Base-by-base conservation (phyloP, 1,284 basidiomycete species). In the Cutaneotrichosporon dermatis region DNA sequence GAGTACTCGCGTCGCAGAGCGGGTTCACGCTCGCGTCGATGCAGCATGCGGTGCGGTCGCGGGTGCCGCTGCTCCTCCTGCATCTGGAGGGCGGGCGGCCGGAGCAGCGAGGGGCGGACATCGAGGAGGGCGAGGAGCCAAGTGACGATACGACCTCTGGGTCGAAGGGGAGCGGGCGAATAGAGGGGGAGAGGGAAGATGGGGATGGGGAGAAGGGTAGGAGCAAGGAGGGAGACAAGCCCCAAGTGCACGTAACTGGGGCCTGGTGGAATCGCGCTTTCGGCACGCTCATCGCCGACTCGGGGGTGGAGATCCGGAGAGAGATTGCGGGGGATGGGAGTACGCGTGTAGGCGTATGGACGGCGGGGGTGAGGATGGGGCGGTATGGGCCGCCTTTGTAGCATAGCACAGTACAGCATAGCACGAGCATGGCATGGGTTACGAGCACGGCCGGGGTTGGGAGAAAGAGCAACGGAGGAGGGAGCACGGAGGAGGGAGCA, bases 1-100 rank as follows among this genome's bases (percentile, higher is more conserved):
- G 87, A 0, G 72, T 92, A 6, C 81, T 92, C 57, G 77, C 91
- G 40, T 92, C 89, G 0, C 82, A 88, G 68, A 89, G 88, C 7
- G 80, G 84, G 0, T 94, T 92, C 76, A 87, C 88, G 1, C 83
- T 82, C 58, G 78, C 83, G 0, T 84, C 89, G 0, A 73, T 89
- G 56, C 77, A 86, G 2, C 84, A 85, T 11, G 88, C 86, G 0
- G 82, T 85, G 60, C 84, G 85, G 5, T 90, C 89, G 0, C 80
- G 82, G 0, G 80, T 89, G 9, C 90, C 91, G 0, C 83, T 92
- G 58, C 81, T 90, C 53, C 82, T 93, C 5, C 70, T 93, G 1
- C 86, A 92, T 67, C 76, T 93, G n/a, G 54, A 43, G n/a, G 44
- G 41, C 9, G 56, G 45, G 12, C n/a, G n/a, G 33, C 37, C 36